phyloP scores from a whole-genome alignment of 1,284 basidiomycete species.

The Apiotrichum sp. region DNA sequence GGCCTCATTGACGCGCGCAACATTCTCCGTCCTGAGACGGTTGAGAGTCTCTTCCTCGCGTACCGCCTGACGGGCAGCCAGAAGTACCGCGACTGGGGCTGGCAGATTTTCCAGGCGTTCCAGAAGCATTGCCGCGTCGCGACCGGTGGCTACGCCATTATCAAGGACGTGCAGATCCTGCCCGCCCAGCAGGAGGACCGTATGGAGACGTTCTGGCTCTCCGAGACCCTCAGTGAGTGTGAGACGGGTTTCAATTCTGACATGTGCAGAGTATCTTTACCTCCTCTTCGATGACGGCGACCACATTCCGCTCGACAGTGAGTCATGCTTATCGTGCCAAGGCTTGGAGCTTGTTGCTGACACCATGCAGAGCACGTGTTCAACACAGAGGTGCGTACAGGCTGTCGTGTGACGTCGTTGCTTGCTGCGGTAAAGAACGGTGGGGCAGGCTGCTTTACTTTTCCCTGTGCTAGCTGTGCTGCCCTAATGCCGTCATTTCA shows the following conservation, averaged over 20 bases:
- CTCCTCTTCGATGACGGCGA: conserved; percentile 73
- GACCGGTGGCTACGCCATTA: conserved; percentile 74
- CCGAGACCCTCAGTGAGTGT: conserved; percentile 70
- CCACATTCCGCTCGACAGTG: conserved; percentile 66
- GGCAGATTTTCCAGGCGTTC: conserved; percentile 87
- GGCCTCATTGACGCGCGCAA: conserved; percentile 74
- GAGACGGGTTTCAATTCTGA: neutral
- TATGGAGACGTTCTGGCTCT: conserved; percentile 94
- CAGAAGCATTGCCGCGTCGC: conserved; percentile 67
- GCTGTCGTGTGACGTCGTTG: too few species aligned
- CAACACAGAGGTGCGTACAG: conserved; percentile 73
- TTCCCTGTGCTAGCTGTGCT: too few species aligned
- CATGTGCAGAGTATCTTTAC: conserved; percentile 67
- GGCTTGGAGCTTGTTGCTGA: too few species aligned
- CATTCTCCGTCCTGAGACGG: conserved; percentile 89
- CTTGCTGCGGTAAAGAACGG: too few species aligned
- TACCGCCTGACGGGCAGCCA: conserved; percentile 74
- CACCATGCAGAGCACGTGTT: conserved; percentile 68
- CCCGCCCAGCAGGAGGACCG: conserved; percentile 69
- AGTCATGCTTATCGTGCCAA: conserved; percentile 27
- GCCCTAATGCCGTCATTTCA: too few species aligned
- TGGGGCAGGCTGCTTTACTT: too few species aligned
- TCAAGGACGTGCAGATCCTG: conserved; percentile 71
- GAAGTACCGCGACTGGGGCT: conserved; percentile 75
- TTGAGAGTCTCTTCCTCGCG: conserved; percentile 87